Evolutionary conservation across 2,329 filamentous ascomycete species (phyloP).

Genomic region (Paecilomyces formosus): DNA sequence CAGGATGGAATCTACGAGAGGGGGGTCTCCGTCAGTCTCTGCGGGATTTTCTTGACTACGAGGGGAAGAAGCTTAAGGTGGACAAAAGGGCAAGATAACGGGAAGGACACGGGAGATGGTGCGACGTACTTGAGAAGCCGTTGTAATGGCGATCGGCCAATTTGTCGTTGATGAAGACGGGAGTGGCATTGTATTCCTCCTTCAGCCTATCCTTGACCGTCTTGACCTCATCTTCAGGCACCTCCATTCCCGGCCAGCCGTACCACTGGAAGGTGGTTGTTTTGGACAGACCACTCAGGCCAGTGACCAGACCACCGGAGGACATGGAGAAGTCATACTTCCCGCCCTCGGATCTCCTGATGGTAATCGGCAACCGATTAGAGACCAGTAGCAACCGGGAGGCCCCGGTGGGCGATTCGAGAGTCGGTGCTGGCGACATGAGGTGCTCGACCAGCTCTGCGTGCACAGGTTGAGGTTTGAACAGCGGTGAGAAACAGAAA

Average conservation of each 20-base stretch:
- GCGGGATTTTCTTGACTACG: not conserved
- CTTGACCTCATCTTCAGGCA: constrained; percentile 70
- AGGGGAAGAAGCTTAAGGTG: not conserved
- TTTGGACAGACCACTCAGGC: constrained; percentile 79
- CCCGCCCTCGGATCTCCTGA: constrained; percentile 81
- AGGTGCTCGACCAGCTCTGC: not conserved
- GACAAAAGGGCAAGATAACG: not conserved
- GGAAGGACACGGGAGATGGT: not conserved
- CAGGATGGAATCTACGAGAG: constrained; percentile 74
- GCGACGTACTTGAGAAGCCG: constrained; percentile 74
- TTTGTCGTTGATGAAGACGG: constrained; percentile 84
- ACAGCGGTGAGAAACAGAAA: not conserved
- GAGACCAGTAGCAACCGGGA: constrained; percentile 68
- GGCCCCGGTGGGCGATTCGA: constrained; percentile 10
- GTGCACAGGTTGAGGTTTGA: not conserved
- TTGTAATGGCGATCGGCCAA: constrained; percentile 91
- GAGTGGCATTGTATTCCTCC: constrained; percentile 76
- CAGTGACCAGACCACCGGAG: constrained; percentile 84
- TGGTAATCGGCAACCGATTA: constrained; percentile 87
- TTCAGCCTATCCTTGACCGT: constrained; percentile 66
- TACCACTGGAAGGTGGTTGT: constrained; percentile 93
- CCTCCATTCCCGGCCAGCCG: constrained; percentile 85
- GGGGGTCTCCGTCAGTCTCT: not conserved
- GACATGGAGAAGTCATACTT: constrained; percentile 89
- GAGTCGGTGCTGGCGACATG: constrained; percentile 5